Percentiles rank a stretch among this genome's conserved stretches.
phyloP scores from a whole-genome alignment of 23 red algal species.

The Gracilaria caudata region DNA sequence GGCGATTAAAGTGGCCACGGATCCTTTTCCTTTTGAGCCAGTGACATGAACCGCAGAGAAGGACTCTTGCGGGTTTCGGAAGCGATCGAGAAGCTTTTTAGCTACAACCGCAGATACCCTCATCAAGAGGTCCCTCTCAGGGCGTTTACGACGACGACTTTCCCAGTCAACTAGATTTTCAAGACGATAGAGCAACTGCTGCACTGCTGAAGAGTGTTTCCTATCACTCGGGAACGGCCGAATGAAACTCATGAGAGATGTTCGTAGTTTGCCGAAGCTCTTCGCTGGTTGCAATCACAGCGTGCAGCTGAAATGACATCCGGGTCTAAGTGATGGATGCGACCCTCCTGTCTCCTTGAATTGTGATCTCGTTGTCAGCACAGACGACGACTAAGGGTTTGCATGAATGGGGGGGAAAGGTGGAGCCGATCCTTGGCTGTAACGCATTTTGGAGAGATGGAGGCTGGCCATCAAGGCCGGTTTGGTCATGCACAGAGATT shows the following conservation, averaged over 20 bases:
- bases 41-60: constrained; percentile 86
- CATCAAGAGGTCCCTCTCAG: constrained; percentile 40
- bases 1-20: constrained; percentile 75
- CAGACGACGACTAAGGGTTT: too few species aligned
- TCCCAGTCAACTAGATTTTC: constrained; percentile 96
- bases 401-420: too few species aligned
- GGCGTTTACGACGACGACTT: constrained; percentile 28
- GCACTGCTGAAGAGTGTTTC: constrained; percentile 30
- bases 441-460: too few species aligned
- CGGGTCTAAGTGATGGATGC: too few species aligned
- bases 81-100: constrained; percentile 63
- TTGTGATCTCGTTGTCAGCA: too few species aligned
- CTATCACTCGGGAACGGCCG: not conserved
- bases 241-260: not conserved
- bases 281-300: not conserved
- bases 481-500: too few species aligned
- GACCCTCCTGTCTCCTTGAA: too few species aligned
- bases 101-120: constrained; percentile 67
- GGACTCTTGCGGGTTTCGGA: constrained; percentile 68
- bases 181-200: constrained; percentile 57
- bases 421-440: too few species aligned
- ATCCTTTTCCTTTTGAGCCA: constrained; percentile 98
- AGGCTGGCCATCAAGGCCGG: too few species aligned
- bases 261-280: not conserved
- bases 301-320: not conserved